phyloP scores from a whole-genome alignment of 148 eudicot species.

The Cornus florida region DNA sequence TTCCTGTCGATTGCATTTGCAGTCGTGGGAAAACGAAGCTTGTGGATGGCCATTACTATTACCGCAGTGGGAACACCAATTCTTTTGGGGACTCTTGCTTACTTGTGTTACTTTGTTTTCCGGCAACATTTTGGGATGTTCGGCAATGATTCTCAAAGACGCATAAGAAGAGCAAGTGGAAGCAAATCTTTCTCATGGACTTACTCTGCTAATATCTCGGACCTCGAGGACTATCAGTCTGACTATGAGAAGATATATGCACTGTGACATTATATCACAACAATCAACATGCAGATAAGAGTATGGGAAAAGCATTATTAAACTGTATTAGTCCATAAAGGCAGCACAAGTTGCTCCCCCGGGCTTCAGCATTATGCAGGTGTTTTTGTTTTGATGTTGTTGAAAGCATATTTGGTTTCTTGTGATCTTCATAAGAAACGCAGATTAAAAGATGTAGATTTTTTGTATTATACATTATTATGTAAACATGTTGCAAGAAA shows the following conservation, averaged over 20 bases:
- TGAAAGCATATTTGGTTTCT: not conserved
- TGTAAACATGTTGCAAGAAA: not conserved
- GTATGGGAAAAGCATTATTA: not conserved
- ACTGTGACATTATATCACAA: constrained; percentile 37
- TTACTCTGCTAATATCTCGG: constrained; percentile 64
- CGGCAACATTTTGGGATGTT: constrained; percentile 65
- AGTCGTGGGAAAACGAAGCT: constrained; percentile 64
- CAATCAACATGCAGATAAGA: not conserved
- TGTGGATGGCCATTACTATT: constrained; percentile 68
- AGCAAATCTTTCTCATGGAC: constrained; percentile 93
- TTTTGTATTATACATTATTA: not conserved
- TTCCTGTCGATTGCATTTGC: constrained; percentile 72
- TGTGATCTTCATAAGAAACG: not conserved
- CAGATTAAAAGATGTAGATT: not conserved
- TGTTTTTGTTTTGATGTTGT: not conserved
- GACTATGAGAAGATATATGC: constrained; percentile 78
- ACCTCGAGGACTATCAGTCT: constrained; percentile 60
- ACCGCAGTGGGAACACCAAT: constrained; percentile 63
- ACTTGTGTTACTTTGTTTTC: constrained; percentile 82
- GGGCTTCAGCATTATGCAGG: not conserved
- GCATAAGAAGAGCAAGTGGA: constrained; percentile 64
- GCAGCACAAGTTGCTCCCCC: not conserved
- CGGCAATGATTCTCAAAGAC: constrained; percentile 74
- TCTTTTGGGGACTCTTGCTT: constrained; percentile 64
- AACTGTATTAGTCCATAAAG: not conserved